Base-by-base conservation (phyloP, 306 rosid genomes). In the Glycyrrhiza uralensis region DNA sequence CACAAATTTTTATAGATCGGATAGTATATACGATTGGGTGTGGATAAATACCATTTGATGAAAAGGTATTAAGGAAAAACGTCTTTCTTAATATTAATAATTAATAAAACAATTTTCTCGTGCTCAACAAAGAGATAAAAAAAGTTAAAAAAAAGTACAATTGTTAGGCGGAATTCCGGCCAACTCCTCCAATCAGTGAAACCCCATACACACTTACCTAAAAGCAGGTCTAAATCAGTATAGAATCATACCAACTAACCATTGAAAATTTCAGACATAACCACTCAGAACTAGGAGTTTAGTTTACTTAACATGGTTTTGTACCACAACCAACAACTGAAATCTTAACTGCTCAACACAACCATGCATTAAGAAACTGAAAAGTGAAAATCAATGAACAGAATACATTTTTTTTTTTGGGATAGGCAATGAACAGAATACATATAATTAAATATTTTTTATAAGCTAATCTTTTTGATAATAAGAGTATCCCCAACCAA, bases 151-250 rank as follows among this genome's bases (percentile, higher is more conserved):
- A 7, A 69, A 22, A 6, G 9, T 15, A 10, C 19, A 38, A 38
- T 0, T 0, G 18, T 28, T 41, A 41, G 55, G 76, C 57, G 41
- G 67, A 57, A 41, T 57, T 71, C 46, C 28, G 76, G 76, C 44
- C 76, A 56, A 70, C 76, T 55, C 41, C 66, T 54, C 0, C 9
- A 4, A 14, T 52, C 0, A 52, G 18, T 20, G 54, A 70, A 38
- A 69, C 52, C 54, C 15, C 41, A 54, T 38, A 38, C 76, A 24
- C 29, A 70, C 44, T 4, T 9, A 71, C 66, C 76, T 36, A 36
- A 70, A 14, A 63, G 13, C 12, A 67, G 2, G 60, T 67, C 4
- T 6, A 67, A 5, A 71, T 71, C 32, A 71, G 7, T 4, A 54
- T 5, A 5, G 39, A 35, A 51, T 32, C 30, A 6, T 29, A 29